Evolutionary conservation across 2,329 filamentous ascomycete genomes (phyloP).

Genomic region (Botrytis tulipae): DNA sequence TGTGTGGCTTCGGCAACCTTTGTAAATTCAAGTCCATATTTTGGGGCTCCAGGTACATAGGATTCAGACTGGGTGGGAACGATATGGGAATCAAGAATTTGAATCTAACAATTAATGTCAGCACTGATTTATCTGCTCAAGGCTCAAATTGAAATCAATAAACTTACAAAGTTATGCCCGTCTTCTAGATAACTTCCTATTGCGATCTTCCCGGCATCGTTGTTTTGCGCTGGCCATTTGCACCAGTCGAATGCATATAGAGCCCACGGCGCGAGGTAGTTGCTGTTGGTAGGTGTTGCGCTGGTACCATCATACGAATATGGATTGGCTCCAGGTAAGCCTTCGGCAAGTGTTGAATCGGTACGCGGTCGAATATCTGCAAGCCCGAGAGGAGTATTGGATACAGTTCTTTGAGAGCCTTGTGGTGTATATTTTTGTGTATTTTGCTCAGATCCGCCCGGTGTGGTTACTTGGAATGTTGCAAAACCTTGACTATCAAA

Average conservation of each 20-base stretch:
- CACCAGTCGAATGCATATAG: slow-evolving; percentile 99
- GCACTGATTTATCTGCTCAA: not conserved
- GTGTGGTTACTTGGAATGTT: slow-evolving; percentile 62
- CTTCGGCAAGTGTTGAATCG: slow-evolving; percentile 77
- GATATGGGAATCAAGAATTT: slow-evolving; percentile 90
- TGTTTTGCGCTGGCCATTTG: slow-evolving; percentile 85
- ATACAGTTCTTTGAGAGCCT: slow-evolving; percentile 60
- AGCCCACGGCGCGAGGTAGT: slow-evolving; percentile 90
- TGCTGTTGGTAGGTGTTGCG: slow-evolving; percentile 72
- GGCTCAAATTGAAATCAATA: not conserved
- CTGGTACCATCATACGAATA: slow-evolving; percentile 65
- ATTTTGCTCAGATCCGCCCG: slow-evolving; percentile 51
- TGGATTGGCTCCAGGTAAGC: slow-evolving; percentile 56
- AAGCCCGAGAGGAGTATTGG: slow-evolving; percentile 82
- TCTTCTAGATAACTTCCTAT: slow-evolving; percentile 96
- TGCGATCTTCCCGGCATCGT: slow-evolving; percentile 86
- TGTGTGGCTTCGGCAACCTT: slow-evolving; percentile 96
- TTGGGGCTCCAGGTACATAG: slow-evolving; percentile 66
- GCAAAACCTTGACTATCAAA: slow-evolving; percentile 54
- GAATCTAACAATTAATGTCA: slow-evolving; percentile 61
- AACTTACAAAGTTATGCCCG: slow-evolving; percentile 89
- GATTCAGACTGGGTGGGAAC: slow-evolving; percentile 66
- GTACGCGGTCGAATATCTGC: slow-evolving; percentile 87
- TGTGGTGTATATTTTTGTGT: slow-evolving; percentile 56
- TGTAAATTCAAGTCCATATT: slow-evolving; percentile 81